A percentile compares a stretch with the other conserved stretches of the same genome.
Evolutionary conservation across 2,329 filamentous ascomycete genomes (phyloP).

Genomic region (Metarhizium guizhouense): DNA sequence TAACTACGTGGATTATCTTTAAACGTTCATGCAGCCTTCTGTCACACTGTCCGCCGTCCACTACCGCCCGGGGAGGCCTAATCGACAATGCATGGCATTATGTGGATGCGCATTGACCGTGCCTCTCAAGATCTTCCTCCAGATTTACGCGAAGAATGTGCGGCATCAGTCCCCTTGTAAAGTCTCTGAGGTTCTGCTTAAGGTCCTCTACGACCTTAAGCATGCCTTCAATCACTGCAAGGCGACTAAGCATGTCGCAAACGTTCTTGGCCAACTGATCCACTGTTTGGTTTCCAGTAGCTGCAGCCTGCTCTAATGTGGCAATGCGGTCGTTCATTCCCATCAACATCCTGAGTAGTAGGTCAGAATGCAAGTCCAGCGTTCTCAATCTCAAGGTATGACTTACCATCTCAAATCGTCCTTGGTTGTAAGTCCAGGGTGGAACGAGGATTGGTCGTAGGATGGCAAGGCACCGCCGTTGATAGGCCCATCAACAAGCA

Average conservation of each 20-base stretch:
- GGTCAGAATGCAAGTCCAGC: neutral
- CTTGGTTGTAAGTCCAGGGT: too few relatives aligned
- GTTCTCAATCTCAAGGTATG: neutral
- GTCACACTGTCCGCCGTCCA: neutral
- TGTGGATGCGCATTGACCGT: too few relatives aligned
- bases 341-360: neutral
- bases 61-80: too few relatives aligned
- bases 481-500: neutral
- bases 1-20: too few relatives aligned
- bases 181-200: slow-evolving; percentile 3
- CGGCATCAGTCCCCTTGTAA: slow-evolving; percentile 3
- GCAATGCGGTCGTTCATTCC: neutral
- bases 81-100: too few relatives aligned
- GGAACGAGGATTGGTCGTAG: neutral
- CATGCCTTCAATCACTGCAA: neutral
- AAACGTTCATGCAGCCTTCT: neutral
- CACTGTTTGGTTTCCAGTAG: neutral
- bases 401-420: slow-evolving; percentile 1
- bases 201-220: slow-evolving; percentile 1
- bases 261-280: neutral
- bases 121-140: neutral
- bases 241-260: neutral
- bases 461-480: too few relatives aligned
- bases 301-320: neutral
- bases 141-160: neutral